Conservation (phyloP, 2,329 filamentous ascomycete species). For the Colletotrichum trifolii region DNA sequence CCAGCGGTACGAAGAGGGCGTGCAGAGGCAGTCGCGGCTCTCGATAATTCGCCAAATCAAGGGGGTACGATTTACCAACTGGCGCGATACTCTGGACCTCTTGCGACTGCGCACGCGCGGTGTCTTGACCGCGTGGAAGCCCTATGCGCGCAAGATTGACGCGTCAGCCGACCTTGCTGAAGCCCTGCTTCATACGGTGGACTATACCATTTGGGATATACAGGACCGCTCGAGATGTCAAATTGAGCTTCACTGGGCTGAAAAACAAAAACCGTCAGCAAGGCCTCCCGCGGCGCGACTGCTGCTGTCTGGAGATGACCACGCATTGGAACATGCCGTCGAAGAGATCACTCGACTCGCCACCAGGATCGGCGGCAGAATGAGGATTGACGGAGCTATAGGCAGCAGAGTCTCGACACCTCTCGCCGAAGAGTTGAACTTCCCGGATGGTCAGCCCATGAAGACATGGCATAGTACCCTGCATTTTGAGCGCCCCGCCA, state of each 20-base stretch:
- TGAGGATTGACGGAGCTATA: constrained; percentile 9
- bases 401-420: constrained; percentile 4
- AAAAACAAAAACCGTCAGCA: background rate
- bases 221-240: constrained; percentile 41
- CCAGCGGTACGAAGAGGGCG: constrained; percentile 39
- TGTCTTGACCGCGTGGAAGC: constrained; percentile 30
- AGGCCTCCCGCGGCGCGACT: background rate
- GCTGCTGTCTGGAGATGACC: constrained; percentile 32
- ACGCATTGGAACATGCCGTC: constrained; percentile 24
- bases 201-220: constrained; percentile 44
- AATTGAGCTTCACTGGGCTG: constrained; percentile 36
- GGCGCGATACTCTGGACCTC: constrained; percentile 51
- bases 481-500: constrained; percentile 14
- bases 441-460: background rate
- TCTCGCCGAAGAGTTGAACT: background rate
- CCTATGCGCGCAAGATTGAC: constrained; percentile 41
- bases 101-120: constrained; percentile 52
- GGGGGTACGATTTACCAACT: constrained; percentile 47
- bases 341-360: constrained; percentile 24
- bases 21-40: constrained; percentile 50
- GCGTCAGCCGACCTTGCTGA: constrained; percentile 37
- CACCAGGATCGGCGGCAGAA: background rate
- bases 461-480: constrained; percentile 20
- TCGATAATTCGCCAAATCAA: constrained; percentile 47
- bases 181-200: constrained; percentile 36